Conservation (phyloP, 2,329 filamentous ascomycete species). For the Epichloe sibirici region DNA sequence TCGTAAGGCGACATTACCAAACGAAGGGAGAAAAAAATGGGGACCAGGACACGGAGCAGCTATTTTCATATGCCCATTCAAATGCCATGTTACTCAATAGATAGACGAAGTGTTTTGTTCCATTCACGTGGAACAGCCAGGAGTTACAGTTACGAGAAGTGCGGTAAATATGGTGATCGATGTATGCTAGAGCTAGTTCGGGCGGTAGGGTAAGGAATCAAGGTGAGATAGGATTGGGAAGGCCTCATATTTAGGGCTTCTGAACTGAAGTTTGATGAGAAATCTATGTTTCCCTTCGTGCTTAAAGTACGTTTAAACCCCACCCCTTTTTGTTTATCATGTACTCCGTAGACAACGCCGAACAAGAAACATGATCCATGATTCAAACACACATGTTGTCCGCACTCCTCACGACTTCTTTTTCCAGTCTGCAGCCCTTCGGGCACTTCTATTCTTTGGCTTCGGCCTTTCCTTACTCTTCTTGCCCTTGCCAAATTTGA, state of each 20-base stretch:
- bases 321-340: not conserved
- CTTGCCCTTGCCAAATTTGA: constrained; percentile 36
- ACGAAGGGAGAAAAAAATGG: too few species aligned
- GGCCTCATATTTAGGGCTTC: too few species aligned
- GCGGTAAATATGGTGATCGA: too few species aligned
- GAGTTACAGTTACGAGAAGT: too few species aligned
- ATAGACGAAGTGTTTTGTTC: not conserved
- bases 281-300: not conserved
- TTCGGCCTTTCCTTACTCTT: constrained; percentile 32
- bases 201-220: too few species aligned
- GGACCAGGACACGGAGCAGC: too few species aligned
- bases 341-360: not conserved
- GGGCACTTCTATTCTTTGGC: constrained; percentile 26
- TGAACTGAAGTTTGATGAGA: too few species aligned
- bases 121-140: not conserved
- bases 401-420: constrained; percentile 21
- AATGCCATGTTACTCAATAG: not conserved
- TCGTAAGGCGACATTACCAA: not conserved
- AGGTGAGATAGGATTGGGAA: too few species aligned
- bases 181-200: too few species aligned
- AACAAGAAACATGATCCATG: not conserved
- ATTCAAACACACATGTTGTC: not conserved
- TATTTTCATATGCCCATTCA: not conserved
- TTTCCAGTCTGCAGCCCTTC: constrained; percentile 32
- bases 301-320: not conserved